phyloP scores from a whole-genome alignment of 129 eudicot genomes.

The Flaveria trinervia region DNA sequence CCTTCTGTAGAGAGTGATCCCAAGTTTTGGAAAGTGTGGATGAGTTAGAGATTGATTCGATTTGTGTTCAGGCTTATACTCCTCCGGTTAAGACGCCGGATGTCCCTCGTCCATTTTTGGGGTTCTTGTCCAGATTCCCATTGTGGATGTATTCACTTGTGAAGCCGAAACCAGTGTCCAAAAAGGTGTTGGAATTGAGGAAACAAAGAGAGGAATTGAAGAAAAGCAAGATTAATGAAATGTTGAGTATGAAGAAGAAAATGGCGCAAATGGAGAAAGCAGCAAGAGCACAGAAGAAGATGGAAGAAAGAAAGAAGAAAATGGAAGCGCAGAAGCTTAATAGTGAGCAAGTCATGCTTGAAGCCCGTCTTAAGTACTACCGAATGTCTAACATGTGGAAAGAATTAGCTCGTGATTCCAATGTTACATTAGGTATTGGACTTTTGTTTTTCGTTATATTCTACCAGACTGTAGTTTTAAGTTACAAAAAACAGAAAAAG shows the following conservation, averaged over 20 bases:
- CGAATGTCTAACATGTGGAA: slow-evolving; percentile 50
- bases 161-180: slow-evolving; percentile 63
- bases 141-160: slow-evolving; percentile 47
- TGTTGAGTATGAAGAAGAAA: slow-evolving; percentile 41
- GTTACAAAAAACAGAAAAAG: slow-evolving; percentile 68
- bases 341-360: slow-evolving; percentile 40
- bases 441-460: slow-evolving; percentile 64
- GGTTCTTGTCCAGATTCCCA: slow-evolving; percentile 48
- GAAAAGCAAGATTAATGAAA: slow-evolving; percentile 47
- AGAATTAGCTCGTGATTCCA: slow-evolving; percentile 48
- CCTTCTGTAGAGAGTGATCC: slow-evolving; percentile 59
- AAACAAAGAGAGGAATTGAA: slow-evolving; percentile 60
- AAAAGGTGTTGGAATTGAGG: slow-evolving; percentile 75
- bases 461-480: slow-evolving; percentile 69
- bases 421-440: slow-evolving; percentile 53
- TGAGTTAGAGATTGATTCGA: slow-evolving; percentile 55
- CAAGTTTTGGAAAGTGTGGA: slow-evolving; percentile 73
- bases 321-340: slow-evolving; percentile 50
- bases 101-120: slow-evolving; percentile 58
- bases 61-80: slow-evolving; percentile 78
- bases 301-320: slow-evolving; percentile 60
- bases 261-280: slow-evolving; percentile 57
- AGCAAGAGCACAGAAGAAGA: slow-evolving; percentile 48
- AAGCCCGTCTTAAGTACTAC: slow-evolving; percentile 33
- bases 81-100: slow-evolving; percentile 74